Conservation (phyloP, 2,329 filamentous ascomycete genomes). For the Alternaria panax region DNA sequence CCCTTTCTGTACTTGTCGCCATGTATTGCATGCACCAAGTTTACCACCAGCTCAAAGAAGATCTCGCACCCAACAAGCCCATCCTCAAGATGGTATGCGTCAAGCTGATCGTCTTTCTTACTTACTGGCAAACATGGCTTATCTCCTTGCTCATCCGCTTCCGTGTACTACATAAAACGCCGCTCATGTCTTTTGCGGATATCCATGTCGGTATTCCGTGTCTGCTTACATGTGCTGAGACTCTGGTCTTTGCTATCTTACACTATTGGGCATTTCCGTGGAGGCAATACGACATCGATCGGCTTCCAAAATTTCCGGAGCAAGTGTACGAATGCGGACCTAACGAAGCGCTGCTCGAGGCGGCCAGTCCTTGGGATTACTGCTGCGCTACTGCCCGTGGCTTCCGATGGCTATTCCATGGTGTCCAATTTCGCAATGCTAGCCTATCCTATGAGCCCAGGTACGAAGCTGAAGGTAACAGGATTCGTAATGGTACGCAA, state of each 20-base stretch:
- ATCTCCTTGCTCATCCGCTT: slow-evolving; percentile 64
- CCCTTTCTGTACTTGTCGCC: slow-evolving; percentile 75
- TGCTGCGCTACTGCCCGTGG: slow-evolving; percentile 80
- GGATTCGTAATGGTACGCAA: not conserved
- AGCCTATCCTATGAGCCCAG: slow-evolving; percentile 51
- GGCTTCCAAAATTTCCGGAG: slow-evolving; percentile 15
- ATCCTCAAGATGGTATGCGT: slow-evolving; percentile 85
- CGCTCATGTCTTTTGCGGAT: slow-evolving; percentile 73
- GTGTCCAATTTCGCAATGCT: slow-evolving; percentile 64
- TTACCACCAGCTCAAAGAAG: slow-evolving; percentile 76
- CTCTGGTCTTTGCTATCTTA: slow-evolving; percentile 79
- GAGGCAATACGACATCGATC: slow-evolving; percentile 66
- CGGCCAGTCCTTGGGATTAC: slow-evolving; percentile 83
- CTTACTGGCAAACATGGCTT: slow-evolving; percentile 74
- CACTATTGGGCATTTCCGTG: slow-evolving; percentile 86
- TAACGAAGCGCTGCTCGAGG: slow-evolving; percentile 70
- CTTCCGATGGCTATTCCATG: slow-evolving; percentile 81
- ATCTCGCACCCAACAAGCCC: slow-evolving; percentile 73
- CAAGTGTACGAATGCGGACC: slow-evolving; percentile 67
- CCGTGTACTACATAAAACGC: slow-evolving; percentile 68
- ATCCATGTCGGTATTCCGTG: slow-evolving; percentile 82
- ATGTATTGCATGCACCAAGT: slow-evolving; percentile 92
- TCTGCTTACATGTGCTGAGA: slow-evolving; percentile 81
- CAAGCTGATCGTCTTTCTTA: slow-evolving; percentile 90
- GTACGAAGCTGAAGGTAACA: not conserved